Conservation (phyloP, 1,284 basidiomycete species). For the Apiotrichum brassicae region DNA sequence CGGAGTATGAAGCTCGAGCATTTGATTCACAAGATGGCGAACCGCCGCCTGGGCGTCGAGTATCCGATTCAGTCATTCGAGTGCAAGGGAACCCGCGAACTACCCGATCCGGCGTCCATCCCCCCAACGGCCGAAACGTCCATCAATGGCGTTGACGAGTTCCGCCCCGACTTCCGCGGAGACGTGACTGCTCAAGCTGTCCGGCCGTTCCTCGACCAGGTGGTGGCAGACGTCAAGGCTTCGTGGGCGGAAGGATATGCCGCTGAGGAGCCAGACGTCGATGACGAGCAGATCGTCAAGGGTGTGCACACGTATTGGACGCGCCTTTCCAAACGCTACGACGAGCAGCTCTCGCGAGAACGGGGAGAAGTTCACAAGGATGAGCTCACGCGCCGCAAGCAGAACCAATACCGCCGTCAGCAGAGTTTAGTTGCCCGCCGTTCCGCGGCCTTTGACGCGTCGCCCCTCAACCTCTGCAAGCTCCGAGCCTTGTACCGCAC, state of each 20-base stretch:
- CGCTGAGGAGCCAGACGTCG: conserved; percentile 28
- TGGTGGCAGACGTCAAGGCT: conserved; percentile 27
- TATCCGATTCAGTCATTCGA: conserved; percentile 35
- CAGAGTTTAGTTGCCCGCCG: conserved; percentile 42
- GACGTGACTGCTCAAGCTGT: conserved; percentile 23
- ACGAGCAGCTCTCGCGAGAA: conserved; percentile 35
- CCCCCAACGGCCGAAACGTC: conserved; percentile 26
- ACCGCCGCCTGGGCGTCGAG: conserved; percentile 41
- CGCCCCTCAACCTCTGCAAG: conserved; percentile 39
- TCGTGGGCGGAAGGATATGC: conserved; percentile 23
- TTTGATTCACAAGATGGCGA: conserved; percentile 43
- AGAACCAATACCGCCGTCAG: conserved; percentile 44
- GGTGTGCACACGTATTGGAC: conserved; percentile 42
- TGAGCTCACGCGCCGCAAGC: conserved; percentile 37
- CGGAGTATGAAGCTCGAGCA: conserved; percentile 44
- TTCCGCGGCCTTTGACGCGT: conserved; percentile 36
- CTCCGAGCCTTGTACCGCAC: conserved; percentile 42
- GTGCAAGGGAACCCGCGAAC: conserved; percentile 26
- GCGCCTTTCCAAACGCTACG: conserved; percentile 36
- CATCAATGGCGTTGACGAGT: conserved; percentile 34
- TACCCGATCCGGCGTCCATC: conserved; percentile 29
- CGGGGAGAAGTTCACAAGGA: conserved; percentile 41
- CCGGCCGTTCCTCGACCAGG: conserved; percentile 33
- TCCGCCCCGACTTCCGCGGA: conserved; percentile 34
- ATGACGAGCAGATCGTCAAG: conserved; percentile 28